Percentiles rank a stretch among this genome's conserved stretches.
Conservation (phyloP, 306 rosid genomes). For the Trichosanthes cucumerina region DNA sequence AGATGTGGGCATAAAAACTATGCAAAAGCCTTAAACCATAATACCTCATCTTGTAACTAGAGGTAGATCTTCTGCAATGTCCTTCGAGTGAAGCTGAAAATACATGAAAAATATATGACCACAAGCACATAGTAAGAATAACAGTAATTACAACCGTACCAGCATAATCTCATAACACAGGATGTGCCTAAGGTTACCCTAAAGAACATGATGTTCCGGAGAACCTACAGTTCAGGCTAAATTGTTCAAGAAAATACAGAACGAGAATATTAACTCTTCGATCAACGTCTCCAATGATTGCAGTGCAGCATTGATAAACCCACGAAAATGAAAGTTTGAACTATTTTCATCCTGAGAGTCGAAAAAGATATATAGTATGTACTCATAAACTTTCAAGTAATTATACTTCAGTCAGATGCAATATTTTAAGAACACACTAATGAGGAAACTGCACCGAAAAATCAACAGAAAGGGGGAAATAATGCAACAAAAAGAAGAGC, state of each 20-base stretch:
- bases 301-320: neutral
- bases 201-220: neutral
- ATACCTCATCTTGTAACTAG: slow-evolving; percentile 3
- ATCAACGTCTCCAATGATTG: neutral
- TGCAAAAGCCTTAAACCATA: neutral
- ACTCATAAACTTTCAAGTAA: neutral
- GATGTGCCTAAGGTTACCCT: neutral
- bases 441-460: neutral
- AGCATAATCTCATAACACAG: neutral
- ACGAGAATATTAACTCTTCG: too few species aligned
- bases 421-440: neutral
- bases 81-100: neutral
- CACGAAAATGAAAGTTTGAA: neutral
- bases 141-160: neutral
- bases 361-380: neutral
- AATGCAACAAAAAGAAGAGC: neutral
- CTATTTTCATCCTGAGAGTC: neutral
- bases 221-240: neutral
- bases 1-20: neutral
- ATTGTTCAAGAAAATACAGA: neutral
- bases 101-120: neutral
- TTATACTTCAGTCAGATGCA: neutral
- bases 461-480: neutral
- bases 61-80: neutral
- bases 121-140: neutral